Conservation (phyloP, 805 yeast genomes). For the Candida insectalens region DNA sequence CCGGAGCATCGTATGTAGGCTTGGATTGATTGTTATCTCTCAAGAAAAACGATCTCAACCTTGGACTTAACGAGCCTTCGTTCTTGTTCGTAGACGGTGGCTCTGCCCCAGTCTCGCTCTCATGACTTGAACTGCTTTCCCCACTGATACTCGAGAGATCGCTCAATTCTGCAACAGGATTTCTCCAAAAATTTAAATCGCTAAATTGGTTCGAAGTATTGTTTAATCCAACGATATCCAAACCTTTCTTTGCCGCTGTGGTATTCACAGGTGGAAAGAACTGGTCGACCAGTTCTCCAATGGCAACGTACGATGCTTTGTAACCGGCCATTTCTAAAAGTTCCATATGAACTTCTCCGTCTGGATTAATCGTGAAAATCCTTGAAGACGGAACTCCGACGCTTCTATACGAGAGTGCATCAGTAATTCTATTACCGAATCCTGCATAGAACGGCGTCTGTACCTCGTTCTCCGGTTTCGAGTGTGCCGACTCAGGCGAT, state of each 20-base stretch:
- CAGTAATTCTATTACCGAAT: constrained; percentile 93
- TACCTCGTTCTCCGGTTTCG: constrained; percentile 5
- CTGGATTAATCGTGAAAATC: constrained; percentile 91
- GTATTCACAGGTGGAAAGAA: constrained; percentile 79
- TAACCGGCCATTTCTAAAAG: constrained; percentile 89
- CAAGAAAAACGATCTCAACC: constrained; percentile 20
- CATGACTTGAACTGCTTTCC: constrained; percentile 7
- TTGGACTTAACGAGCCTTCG: constrained; percentile 9
- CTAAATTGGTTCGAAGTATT: constrained; percentile 55
- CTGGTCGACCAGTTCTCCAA: constrained; percentile 92
- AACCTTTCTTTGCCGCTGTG: not conserved
- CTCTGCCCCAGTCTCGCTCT: too few relatives aligned
- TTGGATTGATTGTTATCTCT: constrained; percentile 6
- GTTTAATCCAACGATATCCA: constrained; percentile 6
- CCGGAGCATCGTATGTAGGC: constrained; percentile 16
- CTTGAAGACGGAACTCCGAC: constrained; percentile 92
- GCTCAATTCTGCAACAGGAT: constrained; percentile 56
- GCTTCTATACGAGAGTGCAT: constrained; percentile 87
- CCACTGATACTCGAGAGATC: constrained; percentile 2
- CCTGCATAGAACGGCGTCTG: constrained; percentile 91
- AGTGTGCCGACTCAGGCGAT: constrained; percentile 8
- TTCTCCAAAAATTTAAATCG: constrained; percentile 91
- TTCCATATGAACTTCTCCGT: constrained; percentile 97
- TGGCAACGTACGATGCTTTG: constrained; percentile 76
- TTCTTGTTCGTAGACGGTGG: too few relatives aligned